A percentile compares a stretch with the other conserved stretches of the same genome.
These are phyloP conservation scores for Dipteronia sinensis DNA, from an alignment of 345 rosid genomes.

Conservation along the genomic window DNA sequence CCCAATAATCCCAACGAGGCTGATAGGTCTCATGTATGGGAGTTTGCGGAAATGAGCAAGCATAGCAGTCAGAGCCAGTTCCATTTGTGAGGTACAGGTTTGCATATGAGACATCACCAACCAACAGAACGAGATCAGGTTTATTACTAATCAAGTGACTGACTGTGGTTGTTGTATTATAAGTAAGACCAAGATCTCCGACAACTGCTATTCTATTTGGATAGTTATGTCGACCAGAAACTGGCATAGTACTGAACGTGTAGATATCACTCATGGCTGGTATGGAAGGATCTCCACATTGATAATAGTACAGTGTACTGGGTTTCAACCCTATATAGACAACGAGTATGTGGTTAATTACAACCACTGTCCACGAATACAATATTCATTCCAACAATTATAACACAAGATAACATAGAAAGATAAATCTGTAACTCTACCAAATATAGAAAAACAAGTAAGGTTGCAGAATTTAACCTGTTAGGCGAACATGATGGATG, in stretches of 20 bases:
- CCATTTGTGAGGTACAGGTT: constrained; percentile 72
- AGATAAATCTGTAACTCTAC: too few relatives aligned
- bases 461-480: constrained; percentile 30
- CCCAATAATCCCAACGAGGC: constrained; percentile 99
- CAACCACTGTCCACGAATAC: not conserved
- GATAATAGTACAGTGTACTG: constrained; percentile 53
- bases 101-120: constrained; percentile 87
- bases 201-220: constrained; percentile 68
- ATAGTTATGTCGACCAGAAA: constrained; percentile 48
- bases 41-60: constrained; percentile 44
- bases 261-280: constrained; percentile 54
- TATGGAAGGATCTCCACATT: constrained; percentile 80
- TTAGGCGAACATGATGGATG: constrained; percentile 83
- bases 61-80: constrained; percentile 60
- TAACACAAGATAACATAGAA: too few relatives aligned
- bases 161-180: constrained; percentile 69
- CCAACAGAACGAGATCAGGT: constrained; percentile 79
- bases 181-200: constrained; percentile 89
- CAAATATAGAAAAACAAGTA: too few relatives aligned
- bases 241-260: constrained; percentile 69
- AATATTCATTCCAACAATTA: too few relatives aligned
- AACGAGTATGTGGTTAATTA: not conserved
- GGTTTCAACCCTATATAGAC: constrained; percentile 52
- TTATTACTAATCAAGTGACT: constrained; percentile 57
- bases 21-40: constrained; percentile 70